Conservation (phyloP, 169 alveolate genomes). For the Cryptosporidium meleagridis region DNA sequence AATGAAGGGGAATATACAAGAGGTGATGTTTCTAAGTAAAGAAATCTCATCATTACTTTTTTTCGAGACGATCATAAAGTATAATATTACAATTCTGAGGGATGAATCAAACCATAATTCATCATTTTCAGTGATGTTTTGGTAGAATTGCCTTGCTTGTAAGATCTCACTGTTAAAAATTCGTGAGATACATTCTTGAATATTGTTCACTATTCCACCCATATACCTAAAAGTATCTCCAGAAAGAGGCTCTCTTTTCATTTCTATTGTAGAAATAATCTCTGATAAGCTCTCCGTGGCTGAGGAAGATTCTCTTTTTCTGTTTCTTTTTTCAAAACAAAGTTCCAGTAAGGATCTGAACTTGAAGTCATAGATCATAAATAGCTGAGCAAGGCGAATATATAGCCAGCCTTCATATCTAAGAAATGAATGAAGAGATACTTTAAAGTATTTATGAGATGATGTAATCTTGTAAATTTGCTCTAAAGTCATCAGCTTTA, state of each 20-base stretch:
- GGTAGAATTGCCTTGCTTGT: neutral
- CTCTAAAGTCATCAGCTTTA: conserved; percentile 10
- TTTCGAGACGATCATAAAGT: conserved; percentile 1
- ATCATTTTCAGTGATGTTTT: conserved; percentile 37
- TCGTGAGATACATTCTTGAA: conserved; percentile 14
- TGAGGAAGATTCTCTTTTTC: neutral
- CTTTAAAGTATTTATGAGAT: neutral
- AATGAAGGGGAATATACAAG: conserved; percentile 35
- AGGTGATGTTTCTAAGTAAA: conserved; percentile 1
- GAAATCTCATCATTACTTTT: conserved; percentile 4
- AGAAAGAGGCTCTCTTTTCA: neutral
- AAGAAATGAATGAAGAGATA: conserved; percentile 19
- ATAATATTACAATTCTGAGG: conserved; percentile 12
- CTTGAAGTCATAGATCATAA: conserved; percentile 15
- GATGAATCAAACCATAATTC: conserved; percentile 69
- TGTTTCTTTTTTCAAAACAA: neutral
- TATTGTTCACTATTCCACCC: conserved; percentile 13
- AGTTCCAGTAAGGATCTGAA: conserved; percentile 23
- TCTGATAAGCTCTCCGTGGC: neutral
- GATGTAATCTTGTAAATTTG: neutral
- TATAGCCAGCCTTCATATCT: conserved; percentile 64
- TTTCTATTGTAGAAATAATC: neutral
- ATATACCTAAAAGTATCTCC: neutral
- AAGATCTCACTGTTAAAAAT: neutral
- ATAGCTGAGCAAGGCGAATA: conserved; percentile 44